These are phyloP conservation scores for Penicillium nucicola DNA, from an alignment of 495 filamentous ascomycete species.

Conservation along the genomic window DNA sequence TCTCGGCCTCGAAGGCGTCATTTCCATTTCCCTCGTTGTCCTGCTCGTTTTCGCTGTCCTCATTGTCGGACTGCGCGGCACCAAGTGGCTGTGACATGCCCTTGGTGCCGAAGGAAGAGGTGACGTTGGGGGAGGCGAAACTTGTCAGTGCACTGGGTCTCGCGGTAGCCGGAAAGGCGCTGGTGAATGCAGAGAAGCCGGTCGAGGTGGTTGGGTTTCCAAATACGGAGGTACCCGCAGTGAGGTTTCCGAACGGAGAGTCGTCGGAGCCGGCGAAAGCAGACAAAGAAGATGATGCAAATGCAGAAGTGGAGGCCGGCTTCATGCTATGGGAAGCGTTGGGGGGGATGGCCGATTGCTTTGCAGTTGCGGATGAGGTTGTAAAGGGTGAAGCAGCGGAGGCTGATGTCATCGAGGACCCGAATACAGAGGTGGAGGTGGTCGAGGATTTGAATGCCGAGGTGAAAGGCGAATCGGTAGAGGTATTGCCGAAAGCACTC, in stretches of 20 bases:
- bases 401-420: neutral
- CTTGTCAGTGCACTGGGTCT: constrained; percentile 54
- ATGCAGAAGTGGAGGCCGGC: constrained; percentile 45
- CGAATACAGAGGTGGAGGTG: constrained; percentile 13
- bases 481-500: constrained; percentile 53
- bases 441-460: constrained; percentile 33
- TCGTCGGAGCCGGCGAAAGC: constrained; percentile 51
- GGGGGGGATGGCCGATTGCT: neutral
- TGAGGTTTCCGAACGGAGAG: constrained; percentile 56
- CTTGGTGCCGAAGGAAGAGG: constrained; percentile 53
- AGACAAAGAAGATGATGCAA: constrained; percentile 50
- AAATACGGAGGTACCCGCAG: constrained; percentile 31
- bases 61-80: constrained; percentile 60
- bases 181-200: constrained; percentile 52
- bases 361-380: neutral
- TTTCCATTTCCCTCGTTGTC: constrained; percentile 46
- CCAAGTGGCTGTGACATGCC: constrained; percentile 33
- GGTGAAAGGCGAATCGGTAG: constrained; percentile 47
- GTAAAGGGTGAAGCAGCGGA: constrained; percentile 1
- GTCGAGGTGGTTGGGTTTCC: constrained; percentile 29
- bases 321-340: constrained; percentile 4
- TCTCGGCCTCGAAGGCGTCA: constrained; percentile 47
- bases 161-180: constrained; percentile 48
- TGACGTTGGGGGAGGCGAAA: constrained; percentile 64
- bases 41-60: constrained; percentile 16